Base-by-base conservation (phyloP, 2,329 filamentous ascomycete genomes). In the Ceratocystis lukuohia region DNA sequence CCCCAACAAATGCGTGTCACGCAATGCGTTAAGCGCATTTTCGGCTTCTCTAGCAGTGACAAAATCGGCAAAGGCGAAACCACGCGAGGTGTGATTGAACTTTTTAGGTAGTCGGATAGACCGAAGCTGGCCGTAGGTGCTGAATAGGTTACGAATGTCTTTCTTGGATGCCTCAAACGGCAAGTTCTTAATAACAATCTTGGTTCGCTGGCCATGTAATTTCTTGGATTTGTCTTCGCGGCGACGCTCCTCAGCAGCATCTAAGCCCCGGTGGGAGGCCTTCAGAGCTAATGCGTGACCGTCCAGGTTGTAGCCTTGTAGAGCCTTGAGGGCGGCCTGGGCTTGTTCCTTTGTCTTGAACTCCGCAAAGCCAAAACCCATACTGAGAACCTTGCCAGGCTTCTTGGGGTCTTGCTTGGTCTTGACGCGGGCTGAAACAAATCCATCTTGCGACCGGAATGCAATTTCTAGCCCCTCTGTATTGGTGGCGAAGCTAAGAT, bases 141-240 rank as follows among this genome's bases (percentile, higher is more conserved):
- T 86, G 74, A 97, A 92, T 53, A 97, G 81, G 65, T 88, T 81
- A 69, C 90, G 85, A 67, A 99, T 82, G 74, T 99, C 94, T 76
- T 95, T 94, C 80, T 96, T 96, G 65, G 86, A 88, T 62, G 89
- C 88, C 78, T 97, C 91, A 79, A 99, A 99, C 22, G 94, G 93
- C 76, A 99, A 79, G 79, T 99, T 99, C 81, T 97, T 99, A 79
- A 99, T 88, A 76, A 97, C 87, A 73, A 99, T 88, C 82, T 97
- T 97, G 61, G 92, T 96, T 70, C 85, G 84, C 73, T 86, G 84
- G 17, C 83, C 83, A 28, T 89, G 86, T 63, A 84, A 78, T 76
- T 93, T 95, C 80, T 91, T 95, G 63, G 88, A 86, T 70, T 83
- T 85, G 73, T 97, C 91, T 70, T 93, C 88, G 70, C 87, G 88